Percentiles rank a stretch among this genome's conserved stretches.
phyloP scores from a whole-genome alignment of 805 yeast species.

The Cyberlindnera suaveolens region DNA sequence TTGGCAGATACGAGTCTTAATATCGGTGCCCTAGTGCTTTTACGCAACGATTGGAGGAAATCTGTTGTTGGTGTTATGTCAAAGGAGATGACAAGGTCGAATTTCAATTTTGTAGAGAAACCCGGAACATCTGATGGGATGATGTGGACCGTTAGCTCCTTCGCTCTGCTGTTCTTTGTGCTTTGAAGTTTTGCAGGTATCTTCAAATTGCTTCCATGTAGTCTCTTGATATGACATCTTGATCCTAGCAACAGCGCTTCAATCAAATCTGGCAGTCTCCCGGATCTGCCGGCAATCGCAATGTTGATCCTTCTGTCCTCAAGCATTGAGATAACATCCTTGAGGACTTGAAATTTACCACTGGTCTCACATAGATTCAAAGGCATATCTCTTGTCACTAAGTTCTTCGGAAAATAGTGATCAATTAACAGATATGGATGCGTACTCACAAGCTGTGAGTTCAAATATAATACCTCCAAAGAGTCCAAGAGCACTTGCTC shows the following conservation, averaged over 20 bases:
- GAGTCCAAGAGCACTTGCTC: slow-evolving; percentile 66
- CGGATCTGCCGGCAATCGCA: slow-evolving; percentile 68
- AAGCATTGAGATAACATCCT: slow-evolving; percentile 54
- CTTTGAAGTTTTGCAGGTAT: slow-evolving; percentile 32
- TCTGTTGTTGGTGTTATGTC: slow-evolving; percentile 52
- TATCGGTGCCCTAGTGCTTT: slow-evolving; percentile 40
- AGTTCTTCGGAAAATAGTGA: slow-evolving; percentile 79
- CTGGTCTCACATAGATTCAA: slow-evolving; percentile 66
- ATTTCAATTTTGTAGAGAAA: slow-evolving; percentile 8
- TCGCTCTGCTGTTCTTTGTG: slow-evolving; percentile 17
- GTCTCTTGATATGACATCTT: slow-evolving; percentile 48
- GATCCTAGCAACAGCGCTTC: slow-evolving; percentile 68
- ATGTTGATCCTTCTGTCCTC: slow-evolving; percentile 42
- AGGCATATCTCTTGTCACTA: slow-evolving; percentile 67
- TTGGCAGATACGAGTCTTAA: slow-evolving; percentile 69
- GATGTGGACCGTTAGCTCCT: slow-evolving; percentile 16
- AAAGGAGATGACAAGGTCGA: slow-evolving; percentile 60
- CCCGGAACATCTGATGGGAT: slow-evolving; percentile 15
- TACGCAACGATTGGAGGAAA: slow-evolving; percentile 26
- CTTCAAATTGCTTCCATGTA: slow-evolving; percentile 57
- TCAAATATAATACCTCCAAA: slow-evolving; percentile 64
- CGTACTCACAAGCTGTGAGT: slow-evolving; percentile 73
- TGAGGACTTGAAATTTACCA: slow-evolving; percentile 75
- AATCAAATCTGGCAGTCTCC: slow-evolving; percentile 59
- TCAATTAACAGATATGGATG: slow-evolving; percentile 85